Evolutionary conservation across 2,329 filamentous ascomycete species (phyloP).

Genomic region (Laburnicola sp.): DNA sequence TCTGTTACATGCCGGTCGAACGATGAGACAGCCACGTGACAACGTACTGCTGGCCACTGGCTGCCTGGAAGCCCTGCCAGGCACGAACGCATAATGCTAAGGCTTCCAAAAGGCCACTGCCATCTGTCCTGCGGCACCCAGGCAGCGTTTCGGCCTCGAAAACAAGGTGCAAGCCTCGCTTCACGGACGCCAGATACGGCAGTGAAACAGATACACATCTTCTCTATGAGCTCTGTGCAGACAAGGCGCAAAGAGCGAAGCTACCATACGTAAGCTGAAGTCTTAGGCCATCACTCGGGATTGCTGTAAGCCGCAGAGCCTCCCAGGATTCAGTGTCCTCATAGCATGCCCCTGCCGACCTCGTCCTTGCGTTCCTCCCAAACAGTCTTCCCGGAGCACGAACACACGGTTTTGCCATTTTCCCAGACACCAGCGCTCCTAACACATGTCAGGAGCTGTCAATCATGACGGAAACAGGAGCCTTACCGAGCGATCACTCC

Average conservation of each 20-base stretch:
- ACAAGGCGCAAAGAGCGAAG: background rate
- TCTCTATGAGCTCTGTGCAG: slow-evolving; percentile 9
- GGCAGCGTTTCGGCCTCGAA: slow-evolving; percentile 40
- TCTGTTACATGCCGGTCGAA: slow-evolving; percentile 42
- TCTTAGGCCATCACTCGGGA: no score
- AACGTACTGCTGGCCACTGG: slow-evolving; percentile 22
- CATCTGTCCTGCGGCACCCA: slow-evolving; percentile 28
- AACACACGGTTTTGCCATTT: slow-evolving; percentile 95
- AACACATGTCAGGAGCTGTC: slow-evolving; percentile 8
- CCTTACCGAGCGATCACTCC: slow-evolving; percentile 74
- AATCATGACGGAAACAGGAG: background rate
- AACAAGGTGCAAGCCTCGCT: slow-evolving; percentile 28
- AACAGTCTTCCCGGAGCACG: slow-evolving; percentile 94
- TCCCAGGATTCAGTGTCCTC: slow-evolving; percentile 31
- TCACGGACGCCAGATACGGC: slow-evolving; percentile 21
- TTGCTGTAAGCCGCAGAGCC: background rate
- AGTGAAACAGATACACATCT: slow-evolving; percentile 22
- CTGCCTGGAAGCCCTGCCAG: slow-evolving; percentile 30
- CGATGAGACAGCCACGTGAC: slow-evolving; percentile 45
- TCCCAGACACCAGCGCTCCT: slow-evolving; percentile 99
- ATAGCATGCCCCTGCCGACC: slow-evolving; percentile 87
- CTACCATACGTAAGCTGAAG: background rate
- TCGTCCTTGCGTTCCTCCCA: slow-evolving; percentile 97
- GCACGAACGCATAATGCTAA: slow-evolving; percentile 43
- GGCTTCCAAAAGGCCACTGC: slow-evolving; percentile 32